Base-by-base conservation (phyloP, 2,329 filamentous ascomycete genomes). In the Penicillium concentricum region DNA sequence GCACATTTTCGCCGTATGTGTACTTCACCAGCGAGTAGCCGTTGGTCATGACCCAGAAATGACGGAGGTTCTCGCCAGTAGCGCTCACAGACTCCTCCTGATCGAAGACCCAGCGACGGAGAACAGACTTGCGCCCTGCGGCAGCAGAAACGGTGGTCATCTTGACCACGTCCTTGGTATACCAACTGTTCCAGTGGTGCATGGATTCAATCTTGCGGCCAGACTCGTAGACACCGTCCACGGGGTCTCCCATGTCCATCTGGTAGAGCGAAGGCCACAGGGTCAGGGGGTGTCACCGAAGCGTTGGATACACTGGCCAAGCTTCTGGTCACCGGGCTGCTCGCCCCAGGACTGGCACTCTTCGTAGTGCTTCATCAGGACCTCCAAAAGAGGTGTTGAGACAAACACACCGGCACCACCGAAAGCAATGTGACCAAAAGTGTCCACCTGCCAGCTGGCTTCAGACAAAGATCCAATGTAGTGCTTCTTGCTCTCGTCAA, bases 101-200 rank as follows among this genome's bases (percentile, higher is more conserved):
- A 60, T 77, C 74, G 45, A 78, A 77, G 44, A 75, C 70, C 75
- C 75, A 78, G 56, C 76, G 74, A 44, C 75, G 73, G n/a, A 78
- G 69, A 34, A 78, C 70, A 2, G 75, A 77, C 42, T 70, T 67
- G 34, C 75, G 72, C 42, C 76, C 76, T 1, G 74, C 74, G 30
- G 70, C 73, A 22, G 74, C 73, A 20, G 74, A 57, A 15, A 77
- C 74, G 20, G 75, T 69, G 56, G 69, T 73, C 75, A 78, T 78
- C 65, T 76, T 76, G 34, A 77, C 73, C 4, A 78, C 75, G 54
- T 78, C 75, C 69, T 76, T 76, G 53, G 64, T 70, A 61, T 76
- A 77, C 76, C 76, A 78, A 39, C 72, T 75, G 62, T 71, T 74
- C 75, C 75, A 78, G 63, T 78, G 76, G 64, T 78, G 76, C 51